Base-by-base conservation (phyloP, 257 asterid species). In the Solanum piurae region DNA sequence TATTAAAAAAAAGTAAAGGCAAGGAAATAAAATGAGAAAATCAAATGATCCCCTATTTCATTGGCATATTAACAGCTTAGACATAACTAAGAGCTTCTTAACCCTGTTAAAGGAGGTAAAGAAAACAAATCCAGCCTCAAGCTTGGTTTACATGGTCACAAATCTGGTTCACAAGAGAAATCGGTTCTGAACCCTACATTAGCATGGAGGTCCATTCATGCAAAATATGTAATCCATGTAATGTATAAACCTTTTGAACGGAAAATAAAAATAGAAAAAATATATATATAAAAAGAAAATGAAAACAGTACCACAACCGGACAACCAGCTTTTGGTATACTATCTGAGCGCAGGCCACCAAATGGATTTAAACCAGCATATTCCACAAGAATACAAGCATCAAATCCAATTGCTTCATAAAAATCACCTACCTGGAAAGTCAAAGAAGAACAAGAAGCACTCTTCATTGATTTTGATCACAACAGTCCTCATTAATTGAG, bases 331-430 rank as follows among this genome's bases (percentile, higher is more conserved):
- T 93, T 95, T 7, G 99, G 99, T 55, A 95, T 94, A 90, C 98
- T 94, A 84, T 95, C 99, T 86, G 99, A 90, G 74, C 96, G 98
- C 86, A 94, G 84, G 86, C 99, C 99, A 55, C 99, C 99, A 92
- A 94, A 97, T 64, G 99, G 99, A 94, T 97, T 97, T 90, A 97
- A 93, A 64, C 99, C 99, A 92, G 98, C 99, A 91, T 95, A 96
- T 89, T 97, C 99, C 85, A 97, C 99, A 86, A 97, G 98, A 90
- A 97, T 92, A 93, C 99, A 95, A 73, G 99, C 99, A 94, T 95
- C 99, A 83, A 94, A 82, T 75, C 99, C 99, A 88, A 97, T 91
- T 2, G 99, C 96, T 94, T 97, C 99, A 60, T 97, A 97, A 88
- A 97, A 97, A 4, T 97, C 99, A 86, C 99, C 99, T 83, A 97